Evolutionary conservation across 441 rosid species (phyloP).

Genomic region (Melastoma candidum): DNA sequence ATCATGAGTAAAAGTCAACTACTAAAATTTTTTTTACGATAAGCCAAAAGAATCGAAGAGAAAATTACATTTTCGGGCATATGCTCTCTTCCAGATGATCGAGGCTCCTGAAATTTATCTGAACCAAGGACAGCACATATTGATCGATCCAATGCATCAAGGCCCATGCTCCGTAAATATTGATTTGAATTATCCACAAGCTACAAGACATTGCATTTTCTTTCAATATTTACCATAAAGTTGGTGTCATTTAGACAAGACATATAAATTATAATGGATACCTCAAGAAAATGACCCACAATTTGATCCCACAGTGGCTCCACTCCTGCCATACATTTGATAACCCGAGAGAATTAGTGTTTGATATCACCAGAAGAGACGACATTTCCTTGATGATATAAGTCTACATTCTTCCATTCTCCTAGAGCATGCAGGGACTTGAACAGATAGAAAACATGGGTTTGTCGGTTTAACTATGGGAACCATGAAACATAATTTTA

Average conservation of each 20-base stretch:
- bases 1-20: conserved; percentile 12
- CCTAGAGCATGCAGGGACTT: too few relatives aligned
- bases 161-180: conserved; percentile 74
- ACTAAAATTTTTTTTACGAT: conserved; percentile 13
- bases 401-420: too few relatives aligned
- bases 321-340: conserved; percentile 49
- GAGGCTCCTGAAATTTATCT: conserved; percentile 54
- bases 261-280: conserved; percentile 23
- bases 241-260: conserved; percentile 16
- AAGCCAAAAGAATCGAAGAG: conserved; percentile 7
- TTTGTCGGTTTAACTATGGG: too few relatives aligned
- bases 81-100: conserved; percentile 31
- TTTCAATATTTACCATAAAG: conserved; percentile 22
- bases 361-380: too few relatives aligned
- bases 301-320: conserved; percentile 95
- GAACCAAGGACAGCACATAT: conserved; percentile 92
- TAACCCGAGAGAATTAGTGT: conserved; percentile 12
- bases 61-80: conserved; percentile 47
- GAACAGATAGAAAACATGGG: too few relatives aligned
- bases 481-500: too few relatives aligned
- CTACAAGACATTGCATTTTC: conserved; percentile 44
- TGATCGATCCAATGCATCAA: conserved; percentile 92
- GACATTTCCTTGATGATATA: too few relatives aligned
- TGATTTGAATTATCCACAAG: conserved; percentile 86
- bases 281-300: conserved; percentile 91